A percentile compares a stretch with the other conserved stretches of the same genome.
Evolutionary conservation across 208 protist genomes (phyloP).

Genomic region (Leishmania braziliensis): DNA sequence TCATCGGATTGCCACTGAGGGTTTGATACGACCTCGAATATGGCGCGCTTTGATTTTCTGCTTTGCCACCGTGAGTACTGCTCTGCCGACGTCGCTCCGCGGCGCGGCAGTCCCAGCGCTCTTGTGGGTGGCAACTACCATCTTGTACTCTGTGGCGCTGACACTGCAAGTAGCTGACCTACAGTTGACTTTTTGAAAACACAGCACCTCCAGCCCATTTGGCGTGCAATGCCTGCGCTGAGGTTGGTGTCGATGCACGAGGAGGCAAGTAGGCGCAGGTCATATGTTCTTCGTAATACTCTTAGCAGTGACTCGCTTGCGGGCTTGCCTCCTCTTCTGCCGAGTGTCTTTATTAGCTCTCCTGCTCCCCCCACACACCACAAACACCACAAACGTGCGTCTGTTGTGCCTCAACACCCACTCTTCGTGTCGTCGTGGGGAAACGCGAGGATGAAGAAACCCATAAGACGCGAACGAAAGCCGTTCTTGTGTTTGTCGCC

Average conservation of each 20-base stretch:
- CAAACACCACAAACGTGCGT: background rate
- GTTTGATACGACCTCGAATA: background rate
- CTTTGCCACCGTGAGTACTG: background rate
- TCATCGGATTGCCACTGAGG: constrained; percentile 11
- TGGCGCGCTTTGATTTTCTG: constrained; percentile 5
- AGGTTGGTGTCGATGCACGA: background rate
- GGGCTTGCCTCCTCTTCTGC: background rate
- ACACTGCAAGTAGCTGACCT: background rate
- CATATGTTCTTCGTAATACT: background rate
- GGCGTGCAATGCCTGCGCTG: background rate
- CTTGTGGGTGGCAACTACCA: background rate
- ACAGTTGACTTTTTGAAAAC: background rate
- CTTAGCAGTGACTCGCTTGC: background rate
- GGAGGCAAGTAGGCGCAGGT: background rate
- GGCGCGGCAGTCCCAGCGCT: background rate
- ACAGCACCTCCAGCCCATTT: background rate
- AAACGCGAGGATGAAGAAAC: background rate
- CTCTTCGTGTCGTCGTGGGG: too few relatives aligned
- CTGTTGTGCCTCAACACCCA: background rate
- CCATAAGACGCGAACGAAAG: background rate
- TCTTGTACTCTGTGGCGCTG: too few relatives aligned
- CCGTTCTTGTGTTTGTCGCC: background rate
- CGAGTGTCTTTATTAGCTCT: background rate
- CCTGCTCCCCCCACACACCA: background rate
- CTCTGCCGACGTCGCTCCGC: background rate